These are phyloP conservation scores for Kluyveromyces nonfermentans DNA, from an alignment of 805 yeast genomes.

Conservation along the genomic window DNA sequence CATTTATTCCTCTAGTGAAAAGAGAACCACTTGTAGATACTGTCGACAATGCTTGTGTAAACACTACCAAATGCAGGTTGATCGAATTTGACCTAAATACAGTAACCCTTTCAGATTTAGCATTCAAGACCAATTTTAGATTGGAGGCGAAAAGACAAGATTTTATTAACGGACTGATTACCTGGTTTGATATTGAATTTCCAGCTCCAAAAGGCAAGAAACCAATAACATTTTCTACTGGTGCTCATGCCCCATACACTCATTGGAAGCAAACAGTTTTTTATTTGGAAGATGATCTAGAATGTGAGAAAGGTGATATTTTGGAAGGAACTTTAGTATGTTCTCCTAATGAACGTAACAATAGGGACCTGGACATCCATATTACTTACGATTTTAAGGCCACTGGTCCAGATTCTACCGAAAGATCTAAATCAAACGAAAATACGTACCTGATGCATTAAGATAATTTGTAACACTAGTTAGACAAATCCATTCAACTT, in stretches of 20 bases:
- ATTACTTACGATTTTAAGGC: conserved; percentile 44
- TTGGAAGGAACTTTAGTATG: conserved; percentile 65
- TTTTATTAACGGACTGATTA: conserved; percentile 75
- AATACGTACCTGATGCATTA: conserved; percentile 66
- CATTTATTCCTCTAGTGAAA: conserved; percentile 79
- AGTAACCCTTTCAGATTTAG: conserved; percentile 70
- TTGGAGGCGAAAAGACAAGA: conserved; percentile 72
- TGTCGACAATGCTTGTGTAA: conserved; percentile 71
- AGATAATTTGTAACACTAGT: conserved; percentile 2
- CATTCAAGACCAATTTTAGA: conserved; percentile 62
- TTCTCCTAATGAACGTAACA: conserved; percentile 68
- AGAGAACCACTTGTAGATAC: conserved; percentile 92
- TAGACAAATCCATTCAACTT: background rate
- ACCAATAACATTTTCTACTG: conserved; percentile 74
- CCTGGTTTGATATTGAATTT: conserved; percentile 94
- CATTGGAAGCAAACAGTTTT: conserved; percentile 99
- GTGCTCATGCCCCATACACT: conserved; percentile 88
- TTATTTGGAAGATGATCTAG: conserved; percentile 75
- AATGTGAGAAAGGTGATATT: conserved; percentile 64
- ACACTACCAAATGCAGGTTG: conserved; percentile 61
- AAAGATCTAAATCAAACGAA: conserved; percentile 51
- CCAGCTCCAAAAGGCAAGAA: conserved; percentile 46
- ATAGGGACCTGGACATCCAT: conserved; percentile 83
- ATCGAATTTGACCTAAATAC: conserved; percentile 86
- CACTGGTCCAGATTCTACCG: conserved; percentile 34